These are phyloP conservation scores for Geranium brycei DNA, from an alignment of 345 rosid genomes.

Conservation along the genomic window DNA sequence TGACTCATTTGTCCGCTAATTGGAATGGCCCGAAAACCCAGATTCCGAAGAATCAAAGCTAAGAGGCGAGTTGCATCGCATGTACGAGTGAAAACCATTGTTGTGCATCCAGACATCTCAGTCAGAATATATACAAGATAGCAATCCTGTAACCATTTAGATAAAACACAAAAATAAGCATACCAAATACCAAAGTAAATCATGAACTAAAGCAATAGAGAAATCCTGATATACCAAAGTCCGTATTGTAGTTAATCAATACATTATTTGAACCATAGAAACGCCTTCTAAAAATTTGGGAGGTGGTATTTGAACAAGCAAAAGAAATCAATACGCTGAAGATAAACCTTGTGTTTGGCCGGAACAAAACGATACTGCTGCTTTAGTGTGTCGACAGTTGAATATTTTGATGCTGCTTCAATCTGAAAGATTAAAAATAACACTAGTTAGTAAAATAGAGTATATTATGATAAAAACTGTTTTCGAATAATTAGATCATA, in stretches of 20 bases:
- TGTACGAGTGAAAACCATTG: constrained; percentile 92
- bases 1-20: constrained; percentile 96
- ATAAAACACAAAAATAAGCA: not conserved
- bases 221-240: not conserved
- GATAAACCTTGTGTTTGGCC: constrained; percentile 68
- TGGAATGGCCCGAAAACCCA: constrained; percentile 84
- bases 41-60: constrained; percentile 70
- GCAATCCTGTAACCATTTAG: constrained; percentile 52
- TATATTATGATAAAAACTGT: constrained; percentile 2
- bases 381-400: constrained; percentile 82
- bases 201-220: not conserved
- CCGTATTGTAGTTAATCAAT: not conserved
- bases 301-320: too few species aligned
- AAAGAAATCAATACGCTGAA: not conserved
- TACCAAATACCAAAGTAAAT: not conserved
- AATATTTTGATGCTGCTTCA: constrained; percentile 87
- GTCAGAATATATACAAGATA: constrained; percentile 75
- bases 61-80: constrained; percentile 72
- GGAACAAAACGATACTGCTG: constrained; percentile 70
- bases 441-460: not conserved
- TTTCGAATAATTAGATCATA: constrained; percentile 12
- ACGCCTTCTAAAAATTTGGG: too few species aligned
- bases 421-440: constrained; percentile 33
- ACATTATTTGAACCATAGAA: not conserved
- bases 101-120: constrained; percentile 58